Base-by-base conservation (phyloP, 2,329 filamentous ascomycete species). In the Phialemoniopsis sp. region DNA sequence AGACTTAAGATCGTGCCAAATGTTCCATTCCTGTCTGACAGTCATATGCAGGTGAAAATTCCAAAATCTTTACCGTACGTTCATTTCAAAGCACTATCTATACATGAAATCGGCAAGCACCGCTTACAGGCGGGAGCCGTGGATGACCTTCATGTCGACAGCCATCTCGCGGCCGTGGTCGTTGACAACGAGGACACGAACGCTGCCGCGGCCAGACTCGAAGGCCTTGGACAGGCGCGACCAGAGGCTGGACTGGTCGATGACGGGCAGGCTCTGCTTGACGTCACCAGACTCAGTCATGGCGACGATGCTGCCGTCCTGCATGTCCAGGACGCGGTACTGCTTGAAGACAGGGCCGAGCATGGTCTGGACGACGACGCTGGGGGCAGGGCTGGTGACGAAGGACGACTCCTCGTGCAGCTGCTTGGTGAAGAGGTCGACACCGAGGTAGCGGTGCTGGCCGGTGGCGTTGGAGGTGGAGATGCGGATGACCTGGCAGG, bases 401-500 rank as follows among this genome's bases (percentile, higher is more conserved):
- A 95, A 96, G 58, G 86, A 91, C 42, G 89, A 95, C 85, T 98
- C 93, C 76, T 98, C 93, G 63, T 97, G 89, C 52, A 98, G 82
- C 77, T 97, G 89, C 81, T 95, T 95, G 79, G 90, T 96, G 88
- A 98, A 98, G 61, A 98, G 87, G 71, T 98, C 93, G 55, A 98
- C 93, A 81, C 93, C 93, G 49, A 98, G 87, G 82, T 97, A 98
- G 66, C 93, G 88, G 85, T 98, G 91, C 82, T 98, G 93, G 67
- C 93, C 93, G 47, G 93, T 98, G 76, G 95, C 91, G 54, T 88
- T 80, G 42, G 91, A 97, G 71, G 90, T 95, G 54, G 89, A 95
- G 84, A 98, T 96, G 67, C 91, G 91, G 78, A 98, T 98, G 68
- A 98, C 91, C 82, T 98, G 93, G 87, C 89, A 97, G 60, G 93